Evolutionary conservation across 768 basidiomycete genomes (phyloP).

Genomic region (Mycena leptocephala): DNA sequence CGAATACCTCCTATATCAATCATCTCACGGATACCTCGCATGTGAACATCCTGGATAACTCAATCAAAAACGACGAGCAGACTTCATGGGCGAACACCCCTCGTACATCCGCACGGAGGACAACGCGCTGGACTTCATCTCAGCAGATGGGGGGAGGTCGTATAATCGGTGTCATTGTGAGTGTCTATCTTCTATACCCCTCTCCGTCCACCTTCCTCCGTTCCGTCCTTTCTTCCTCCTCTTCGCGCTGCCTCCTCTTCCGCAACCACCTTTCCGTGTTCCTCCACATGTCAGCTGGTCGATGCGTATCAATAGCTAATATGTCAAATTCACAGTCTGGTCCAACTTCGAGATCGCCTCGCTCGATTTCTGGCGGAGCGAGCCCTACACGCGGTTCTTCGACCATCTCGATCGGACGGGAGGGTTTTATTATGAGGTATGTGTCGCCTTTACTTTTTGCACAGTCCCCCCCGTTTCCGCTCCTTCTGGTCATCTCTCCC

Average conservation of each 20-base stretch:
- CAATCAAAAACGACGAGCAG: background rate
- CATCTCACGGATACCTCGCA: no score
- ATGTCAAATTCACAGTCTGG: constrained; percentile 59
- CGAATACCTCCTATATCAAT: no score
- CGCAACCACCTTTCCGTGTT: no score
- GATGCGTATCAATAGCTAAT: background rate
- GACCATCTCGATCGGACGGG: constrained; percentile 76
- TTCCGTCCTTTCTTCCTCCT: no score
- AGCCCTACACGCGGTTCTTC: constrained; percentile 79
- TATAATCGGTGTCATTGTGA: constrained; percentile 80
- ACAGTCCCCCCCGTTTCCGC: no score
- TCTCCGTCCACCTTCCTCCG: no score
- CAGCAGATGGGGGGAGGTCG: constrained; percentile 69
- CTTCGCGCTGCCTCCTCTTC: no score
- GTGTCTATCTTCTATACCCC: no score
- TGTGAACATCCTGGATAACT: background rate
- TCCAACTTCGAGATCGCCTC: constrained; percentile 82
- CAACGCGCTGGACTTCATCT: constrained; percentile 77
- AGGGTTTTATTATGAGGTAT: constrained; percentile 79
- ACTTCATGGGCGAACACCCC: constrained; percentile 68
- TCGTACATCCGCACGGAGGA: constrained; percentile 65
- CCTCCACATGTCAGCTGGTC: no score
- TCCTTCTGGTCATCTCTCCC: no score
- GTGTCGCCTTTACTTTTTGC: background rate
- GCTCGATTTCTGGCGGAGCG: constrained; percentile 78